Base-by-base conservation (phyloP, 331 rosid species). In the Cydonia oblonga region DNA sequence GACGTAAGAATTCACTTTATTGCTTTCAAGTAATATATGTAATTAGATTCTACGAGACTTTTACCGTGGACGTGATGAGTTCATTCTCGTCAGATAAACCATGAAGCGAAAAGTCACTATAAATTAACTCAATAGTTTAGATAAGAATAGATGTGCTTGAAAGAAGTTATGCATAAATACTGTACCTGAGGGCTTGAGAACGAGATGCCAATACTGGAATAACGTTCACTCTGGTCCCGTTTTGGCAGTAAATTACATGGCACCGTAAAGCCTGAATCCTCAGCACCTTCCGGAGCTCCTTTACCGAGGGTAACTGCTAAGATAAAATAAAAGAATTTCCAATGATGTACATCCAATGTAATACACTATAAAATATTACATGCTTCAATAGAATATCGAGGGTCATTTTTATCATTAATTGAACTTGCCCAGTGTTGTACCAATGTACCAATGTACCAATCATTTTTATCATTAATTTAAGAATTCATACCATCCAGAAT, bases 201-300 rank as follows among this genome's bases (percentile, higher is more conserved):
- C 99, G 97, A 88, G 99, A 95, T 54, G 99, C 99, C 84, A 87
- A 68, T 7, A 95, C 96, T 18, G 99, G 99, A 84, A 95, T 90
- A 65, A 95, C 90, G 63, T 95, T 90, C 78, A 95, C 79, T 68
- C 97, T 88, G 59, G 83, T 78, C 74, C 99, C 97, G 64, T 91
- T 88, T 81, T 95, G 96, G 79, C 96, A 87, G 87, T 95, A 91
- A 80, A 95, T 85, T 73, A 81, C 93, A 84, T 88, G 97, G 83
- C 99, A 87, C 46, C 99, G 97, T n/a, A 95, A 85, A 81, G 96
- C 97, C 83, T 90, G 99, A 81, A 90, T 91, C 84, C 99, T 91
- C 77, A 95, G 74, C 61, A 76, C 49, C 81, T 95, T 95, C 61
- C 92, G 87, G 58, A 91, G 96, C 85, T 95, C 96, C 86, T 87